phyloP scores from a whole-genome alignment of 1,139 yeast species.

The Pichia inconspicua region DNA sequence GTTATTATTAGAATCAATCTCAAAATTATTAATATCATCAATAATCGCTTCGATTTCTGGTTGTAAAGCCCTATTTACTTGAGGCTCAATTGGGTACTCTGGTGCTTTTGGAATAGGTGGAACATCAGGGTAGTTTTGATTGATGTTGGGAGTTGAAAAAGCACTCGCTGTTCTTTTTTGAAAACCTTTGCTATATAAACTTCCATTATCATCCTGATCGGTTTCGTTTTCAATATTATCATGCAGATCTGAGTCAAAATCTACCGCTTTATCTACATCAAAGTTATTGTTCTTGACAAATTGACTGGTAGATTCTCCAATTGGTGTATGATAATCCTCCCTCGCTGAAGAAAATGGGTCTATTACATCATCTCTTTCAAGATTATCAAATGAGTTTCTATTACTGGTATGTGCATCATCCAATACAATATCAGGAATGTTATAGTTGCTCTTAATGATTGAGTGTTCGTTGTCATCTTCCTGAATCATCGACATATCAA shows the following conservation, averaged over 20 bases:
- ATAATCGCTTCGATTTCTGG: constrained; percentile 4
- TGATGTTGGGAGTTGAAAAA: constrained; percentile 14
- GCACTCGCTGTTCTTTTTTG: constrained; percentile 19
- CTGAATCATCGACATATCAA: constrained; percentile 26
- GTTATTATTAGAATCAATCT: background rate
- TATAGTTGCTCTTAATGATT: background rate
- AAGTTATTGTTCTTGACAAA: background rate
- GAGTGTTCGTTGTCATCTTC: constrained; percentile 17
- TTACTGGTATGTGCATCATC: background rate
- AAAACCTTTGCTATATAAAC: constrained; percentile 8
- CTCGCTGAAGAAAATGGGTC: background rate
- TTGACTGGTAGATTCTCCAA: background rate
- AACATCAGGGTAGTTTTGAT: background rate
- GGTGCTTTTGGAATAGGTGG: constrained; percentile 1
- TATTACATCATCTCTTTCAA: background rate
- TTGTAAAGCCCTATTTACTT: background rate
- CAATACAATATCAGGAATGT: background rate
- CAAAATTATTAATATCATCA: constrained; percentile 7
- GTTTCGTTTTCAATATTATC: background rate
- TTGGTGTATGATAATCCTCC: background rate
- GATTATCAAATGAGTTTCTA: background rate
- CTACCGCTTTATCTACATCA: background rate
- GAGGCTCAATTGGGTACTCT: constrained; percentile 1
- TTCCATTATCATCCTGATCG: background rate
- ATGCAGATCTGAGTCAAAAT: constrained; percentile 3